Evolutionary conservation across 306 rosid species (phyloP).

Genomic region (Pterocarpus santalinus): DNA sequence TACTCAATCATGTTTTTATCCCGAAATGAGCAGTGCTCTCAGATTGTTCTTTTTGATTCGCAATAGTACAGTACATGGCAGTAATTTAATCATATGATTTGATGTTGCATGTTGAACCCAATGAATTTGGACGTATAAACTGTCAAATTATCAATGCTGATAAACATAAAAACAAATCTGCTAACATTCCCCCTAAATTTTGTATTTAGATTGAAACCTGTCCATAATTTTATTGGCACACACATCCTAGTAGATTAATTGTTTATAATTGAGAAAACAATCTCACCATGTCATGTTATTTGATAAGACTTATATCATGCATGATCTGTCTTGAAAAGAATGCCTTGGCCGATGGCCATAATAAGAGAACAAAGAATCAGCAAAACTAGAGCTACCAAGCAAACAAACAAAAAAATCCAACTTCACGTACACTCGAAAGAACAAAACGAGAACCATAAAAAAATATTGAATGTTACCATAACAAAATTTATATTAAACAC

Average conservation of each 20-base stretch:
- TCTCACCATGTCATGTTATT: neutral
- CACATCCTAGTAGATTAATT: neutral
- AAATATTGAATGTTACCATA: neutral
- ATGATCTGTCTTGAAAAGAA: neutral
- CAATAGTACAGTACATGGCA: neutral
- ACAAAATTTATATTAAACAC: neutral
- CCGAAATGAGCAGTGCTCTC: neutral
- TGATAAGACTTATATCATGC: neutral
- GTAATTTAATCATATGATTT: neutral
- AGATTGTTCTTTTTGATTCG: neutral
- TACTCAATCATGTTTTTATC: neutral
- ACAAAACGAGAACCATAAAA: neutral
- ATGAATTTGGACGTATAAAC: neutral
- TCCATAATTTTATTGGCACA: neutral
- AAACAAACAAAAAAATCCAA: neutral
- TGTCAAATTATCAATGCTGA: neutral
- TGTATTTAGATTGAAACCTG: neutral
- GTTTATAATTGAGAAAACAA: neutral
- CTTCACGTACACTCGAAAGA: neutral
- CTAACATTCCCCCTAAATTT: neutral
- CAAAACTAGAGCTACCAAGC: neutral
- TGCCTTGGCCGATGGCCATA: neutral
- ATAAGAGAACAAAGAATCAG: neutral
- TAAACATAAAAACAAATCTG: neutral
- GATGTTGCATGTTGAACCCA: neutral